These are phyloP conservation scores for Penicillium daleae DNA, from an alignment of 495 filamentous ascomycete genomes.

Conservation along the genomic window DNA sequence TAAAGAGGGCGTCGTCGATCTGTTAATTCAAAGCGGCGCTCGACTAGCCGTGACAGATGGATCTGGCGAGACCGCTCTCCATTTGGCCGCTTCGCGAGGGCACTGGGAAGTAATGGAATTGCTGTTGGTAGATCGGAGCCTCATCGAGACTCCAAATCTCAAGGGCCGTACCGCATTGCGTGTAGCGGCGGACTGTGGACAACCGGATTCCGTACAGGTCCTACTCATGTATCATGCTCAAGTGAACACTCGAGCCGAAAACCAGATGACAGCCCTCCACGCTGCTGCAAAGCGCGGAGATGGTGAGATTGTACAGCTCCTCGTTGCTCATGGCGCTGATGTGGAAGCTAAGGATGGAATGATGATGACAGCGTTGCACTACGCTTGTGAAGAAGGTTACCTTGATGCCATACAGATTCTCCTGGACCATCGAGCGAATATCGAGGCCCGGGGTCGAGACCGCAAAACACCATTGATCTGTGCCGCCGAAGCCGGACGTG, in stretches of 20 bases:
- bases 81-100: conserved; percentile 49
- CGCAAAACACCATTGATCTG: conserved; percentile 47
- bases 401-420: conserved; percentile 37
- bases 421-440: conserved; percentile 40
- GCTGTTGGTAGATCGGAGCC: conserved; percentile 35
- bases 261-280: conserved; percentile 46
- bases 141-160: conserved; percentile 38
- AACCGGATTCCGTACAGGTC: conserved; percentile 28
- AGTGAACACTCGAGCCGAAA: conserved; percentile 43
- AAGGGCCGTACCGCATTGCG: conserved; percentile 43
- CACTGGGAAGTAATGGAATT: conserved; percentile 43
- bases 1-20: conserved; percentile 44
- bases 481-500: conserved; percentile 42
- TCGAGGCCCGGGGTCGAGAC: conserved; percentile 38
- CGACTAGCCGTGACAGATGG: conserved; percentile 37
- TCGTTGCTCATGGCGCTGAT: conserved; percentile 42
- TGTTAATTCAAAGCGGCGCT: conserved; percentile 45
- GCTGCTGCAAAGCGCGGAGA: conserved; percentile 43
- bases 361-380: conserved; percentile 49
- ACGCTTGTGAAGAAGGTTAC: conserved; percentile 44
- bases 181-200: conserved; percentile 38
- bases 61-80: conserved; percentile 45
- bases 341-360: conserved; percentile 45
- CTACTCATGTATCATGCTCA: conserved; percentile 33
- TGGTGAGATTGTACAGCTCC: conserved; percentile 35